A percentile compares a stretch with the other conserved stretches of the same genome.
Conservation (phyloP, 176 grass and related monocot species). For the Raddia guianensis region DNA sequence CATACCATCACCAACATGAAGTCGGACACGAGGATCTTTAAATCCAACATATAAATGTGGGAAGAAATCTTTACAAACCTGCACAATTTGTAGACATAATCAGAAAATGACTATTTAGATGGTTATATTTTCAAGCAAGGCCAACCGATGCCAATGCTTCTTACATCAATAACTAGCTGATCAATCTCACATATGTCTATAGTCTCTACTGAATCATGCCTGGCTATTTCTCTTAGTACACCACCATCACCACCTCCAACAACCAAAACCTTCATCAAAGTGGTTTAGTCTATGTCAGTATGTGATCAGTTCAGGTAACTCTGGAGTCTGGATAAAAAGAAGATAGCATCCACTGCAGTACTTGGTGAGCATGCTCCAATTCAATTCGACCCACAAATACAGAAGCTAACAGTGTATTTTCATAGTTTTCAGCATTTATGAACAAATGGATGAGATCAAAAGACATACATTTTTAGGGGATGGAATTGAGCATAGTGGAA, state of each 20-base stretch:
- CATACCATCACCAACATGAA: slow-evolving; percentile 95
- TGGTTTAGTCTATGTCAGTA: background rate
- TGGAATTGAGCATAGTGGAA: slow-evolving; percentile 93
- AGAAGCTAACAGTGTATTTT: slow-evolving; percentile 45
- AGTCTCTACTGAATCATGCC: slow-evolving; percentile 86
- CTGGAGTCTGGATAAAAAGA: slow-evolving; percentile 19
- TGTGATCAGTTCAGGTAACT: background rate
- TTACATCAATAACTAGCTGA: slow-evolving; percentile 93
- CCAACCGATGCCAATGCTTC: background rate
- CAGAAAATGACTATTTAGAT: slow-evolving; percentile 20
- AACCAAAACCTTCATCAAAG: slow-evolving; percentile 78
- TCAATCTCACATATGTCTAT: slow-evolving; percentile 99
- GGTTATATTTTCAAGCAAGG: background rate
- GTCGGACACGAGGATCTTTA: slow-evolving; percentile 82
- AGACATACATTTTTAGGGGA: slow-evolving; percentile 85
- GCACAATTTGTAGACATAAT: slow-evolving; percentile 34
- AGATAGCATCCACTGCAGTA: background rate
- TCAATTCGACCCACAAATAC: background rate
- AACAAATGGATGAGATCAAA: slow-evolving; percentile 13
- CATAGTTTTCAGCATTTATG: slow-evolving; percentile 37
- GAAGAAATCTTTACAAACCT: slow-evolving; percentile 97
- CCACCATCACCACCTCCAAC: slow-evolving; percentile 98
- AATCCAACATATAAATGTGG: slow-evolving; percentile 91
- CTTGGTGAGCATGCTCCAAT: background rate
- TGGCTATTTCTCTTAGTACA: slow-evolving; percentile 85